A percentile compares a stretch with the other conserved stretches of the same genome.
Conservation (phyloP, 2,329 filamentous ascomycete genomes). For the Talaromyces pinophilus region DNA sequence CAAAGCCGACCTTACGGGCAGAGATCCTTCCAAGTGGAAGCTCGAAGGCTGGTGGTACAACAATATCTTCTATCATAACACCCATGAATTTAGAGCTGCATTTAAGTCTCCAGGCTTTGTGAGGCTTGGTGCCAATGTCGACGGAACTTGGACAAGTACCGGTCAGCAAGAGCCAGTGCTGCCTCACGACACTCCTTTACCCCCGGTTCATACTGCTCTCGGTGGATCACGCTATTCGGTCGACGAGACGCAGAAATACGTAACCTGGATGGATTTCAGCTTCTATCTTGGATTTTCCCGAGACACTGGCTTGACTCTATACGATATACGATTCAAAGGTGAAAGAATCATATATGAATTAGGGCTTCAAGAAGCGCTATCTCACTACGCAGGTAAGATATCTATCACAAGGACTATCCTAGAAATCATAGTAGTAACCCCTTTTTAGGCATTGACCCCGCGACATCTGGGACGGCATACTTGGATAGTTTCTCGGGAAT, state of each 20-base stretch:
- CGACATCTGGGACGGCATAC: neutral
- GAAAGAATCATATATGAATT: neutral
- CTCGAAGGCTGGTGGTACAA: neutral
- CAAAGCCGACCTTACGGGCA: neutral
- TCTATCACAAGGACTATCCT: neutral
- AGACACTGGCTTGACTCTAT: neutral
- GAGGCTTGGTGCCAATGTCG: neutral
- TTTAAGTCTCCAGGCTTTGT: neutral
- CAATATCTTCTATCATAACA: neutral
- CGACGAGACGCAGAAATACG: neutral
- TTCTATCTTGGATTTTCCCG: neutral
- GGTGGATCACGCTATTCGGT: neutral
- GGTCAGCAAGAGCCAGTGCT: neutral
- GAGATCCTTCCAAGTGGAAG: neutral
- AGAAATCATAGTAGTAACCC: neutral
- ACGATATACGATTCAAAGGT: neutral
- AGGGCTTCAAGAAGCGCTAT: neutral
- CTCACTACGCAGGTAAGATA: neutral
- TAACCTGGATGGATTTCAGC: neutral
- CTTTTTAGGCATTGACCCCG: neutral
- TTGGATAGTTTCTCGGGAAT: neutral
- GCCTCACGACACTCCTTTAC: neutral
- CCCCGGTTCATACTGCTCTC: neutral
- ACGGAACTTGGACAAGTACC: neutral
- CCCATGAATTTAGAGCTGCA: neutral